Conservation (phyloP, 352 stramenopile species). For the Pythium dissimile region DNA sequence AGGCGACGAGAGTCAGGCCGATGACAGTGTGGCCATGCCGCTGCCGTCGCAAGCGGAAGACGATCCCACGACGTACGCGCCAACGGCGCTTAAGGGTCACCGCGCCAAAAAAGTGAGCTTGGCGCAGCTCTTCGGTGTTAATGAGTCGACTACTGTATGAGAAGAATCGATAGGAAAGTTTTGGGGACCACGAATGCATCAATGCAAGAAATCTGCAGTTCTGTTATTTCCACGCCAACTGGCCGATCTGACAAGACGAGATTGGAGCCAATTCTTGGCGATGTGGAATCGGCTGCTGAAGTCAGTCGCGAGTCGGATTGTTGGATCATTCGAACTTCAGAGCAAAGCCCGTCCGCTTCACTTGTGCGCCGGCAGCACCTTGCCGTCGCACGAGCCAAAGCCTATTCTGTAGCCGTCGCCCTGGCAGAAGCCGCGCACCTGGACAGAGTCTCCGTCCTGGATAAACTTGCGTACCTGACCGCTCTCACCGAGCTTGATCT, state of each 20-base stretch:
- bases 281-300: too few species aligned
- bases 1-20: background rate
- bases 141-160: conserved; percentile 19
- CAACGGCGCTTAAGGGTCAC: background rate
- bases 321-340: too few species aligned
- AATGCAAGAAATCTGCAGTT: too few species aligned
- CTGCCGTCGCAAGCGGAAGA: conserved; percentile 16
- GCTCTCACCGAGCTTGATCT: conserved; percentile 68
- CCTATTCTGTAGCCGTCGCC: conserved; percentile 91
- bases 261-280: too few species aligned
- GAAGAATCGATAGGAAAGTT: background rate
- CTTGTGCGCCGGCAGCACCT: conserved; percentile 83
- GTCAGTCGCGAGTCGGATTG: too few species aligned
- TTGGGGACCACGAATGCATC: background rate
- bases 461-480: conserved; percentile 92
- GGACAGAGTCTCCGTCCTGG: conserved; percentile 92
- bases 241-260: too few species aligned
- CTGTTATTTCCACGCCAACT: too few species aligned
- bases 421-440: conserved; percentile 92
- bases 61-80: conserved; percentile 12
- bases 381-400: conserved; percentile 93
- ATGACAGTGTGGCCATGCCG: background rate
- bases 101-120: conserved; percentile 21
- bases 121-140: conserved; percentile 15
- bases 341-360: conserved; percentile 31